Base-by-base conservation (phyloP, 345 rosid genomes). In the Moricandia arvensis region DNA sequence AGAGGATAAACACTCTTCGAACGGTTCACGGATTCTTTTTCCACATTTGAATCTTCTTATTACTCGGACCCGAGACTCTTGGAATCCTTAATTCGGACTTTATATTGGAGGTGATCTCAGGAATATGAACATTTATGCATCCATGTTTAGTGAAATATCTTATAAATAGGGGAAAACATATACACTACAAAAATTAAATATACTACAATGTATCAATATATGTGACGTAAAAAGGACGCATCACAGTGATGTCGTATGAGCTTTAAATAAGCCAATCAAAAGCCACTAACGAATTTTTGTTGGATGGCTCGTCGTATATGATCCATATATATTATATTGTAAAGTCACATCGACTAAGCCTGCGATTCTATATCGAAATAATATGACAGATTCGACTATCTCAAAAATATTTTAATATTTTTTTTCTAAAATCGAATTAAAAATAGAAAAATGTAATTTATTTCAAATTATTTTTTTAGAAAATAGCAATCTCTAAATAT, bases 241-340 rank as follows among this genome's bases (percentile, higher is more conserved):
- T 55, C 43, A 31, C 64, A 41, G 3, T 8, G 47, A 57, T 57
- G 33, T 55, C 17, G 62, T 59, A 26, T 63, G 63, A 54, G 54
- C 16, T 54, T 41, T 63, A 73, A 30, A 35, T 53, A 53, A 53
- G 76, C 62, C 33, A 62, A 51, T 49, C 37, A 34, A 49, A 72
- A 34, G 13, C 53, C 62, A 72, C 54, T 35, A 58, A 26, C 8
- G n/a, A 54, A n/a, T 4, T 18, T 21, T 51, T 18, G 12, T 3
- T 54, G 5, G 59, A 21, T 26, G 27, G 59, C 59, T 72, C 75
- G 17, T 62, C 68, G 7, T 71, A 13, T 51, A 24, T 43, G 55
- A n/a, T 26, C 38, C 57, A 71, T 29, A 29, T n/a, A n/a, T 59
- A 43, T 59, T n/a, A n/a, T 18, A 27, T 35, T 21, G 15, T 55